Percentiles rank a stretch among this genome's conserved stretches.
Conservation (phyloP, 257 asterid species). For the Solanum bukasovii region DNA sequence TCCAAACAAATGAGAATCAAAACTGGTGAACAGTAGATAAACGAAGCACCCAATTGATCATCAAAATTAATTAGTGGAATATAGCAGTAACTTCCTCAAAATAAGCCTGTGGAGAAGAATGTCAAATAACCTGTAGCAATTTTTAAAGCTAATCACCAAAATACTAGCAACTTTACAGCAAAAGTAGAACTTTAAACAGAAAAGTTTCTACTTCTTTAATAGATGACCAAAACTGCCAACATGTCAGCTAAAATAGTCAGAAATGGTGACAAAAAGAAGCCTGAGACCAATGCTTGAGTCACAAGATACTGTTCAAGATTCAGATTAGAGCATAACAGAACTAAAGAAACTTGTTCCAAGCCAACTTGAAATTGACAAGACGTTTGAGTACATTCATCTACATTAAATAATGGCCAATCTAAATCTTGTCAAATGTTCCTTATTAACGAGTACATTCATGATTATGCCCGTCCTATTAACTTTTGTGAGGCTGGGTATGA, state of each 20-base stretch:
- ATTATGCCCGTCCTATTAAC: not conserved
- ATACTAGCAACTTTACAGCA: conserved; percentile 19
- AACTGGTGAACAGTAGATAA: conserved; percentile 79
- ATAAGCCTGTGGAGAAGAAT: conserved; percentile 73
- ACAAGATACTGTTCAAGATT: not conserved
- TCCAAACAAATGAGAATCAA: conserved; percentile 86
- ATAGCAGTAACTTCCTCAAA: conserved; percentile 82
- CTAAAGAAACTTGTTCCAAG: not conserved
- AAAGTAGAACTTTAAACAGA: conserved; percentile 12
- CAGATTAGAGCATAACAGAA: not conserved
- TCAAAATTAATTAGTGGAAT: conserved; percentile 47
- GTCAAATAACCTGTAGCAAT: conserved; percentile 49
- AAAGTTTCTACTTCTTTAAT: conserved; percentile 15
- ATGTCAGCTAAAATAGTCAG: conserved; percentile 2
- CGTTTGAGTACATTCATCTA: not conserved
- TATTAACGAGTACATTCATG: not conserved
- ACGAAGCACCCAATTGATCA: conserved; percentile 72
- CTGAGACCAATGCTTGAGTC: not conserved
- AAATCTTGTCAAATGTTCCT: not conserved
- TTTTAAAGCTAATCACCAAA: conserved; percentile 37
- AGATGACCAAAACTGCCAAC: conserved; percentile 6
- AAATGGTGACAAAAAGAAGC: not conserved
- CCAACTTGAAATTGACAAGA: not conserved
- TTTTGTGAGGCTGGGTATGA: not conserved
- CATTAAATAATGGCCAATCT: not conserved